Conservation (phyloP, 176 grass and related monocot species). For the Bothriochloa decipiens region DNA sequence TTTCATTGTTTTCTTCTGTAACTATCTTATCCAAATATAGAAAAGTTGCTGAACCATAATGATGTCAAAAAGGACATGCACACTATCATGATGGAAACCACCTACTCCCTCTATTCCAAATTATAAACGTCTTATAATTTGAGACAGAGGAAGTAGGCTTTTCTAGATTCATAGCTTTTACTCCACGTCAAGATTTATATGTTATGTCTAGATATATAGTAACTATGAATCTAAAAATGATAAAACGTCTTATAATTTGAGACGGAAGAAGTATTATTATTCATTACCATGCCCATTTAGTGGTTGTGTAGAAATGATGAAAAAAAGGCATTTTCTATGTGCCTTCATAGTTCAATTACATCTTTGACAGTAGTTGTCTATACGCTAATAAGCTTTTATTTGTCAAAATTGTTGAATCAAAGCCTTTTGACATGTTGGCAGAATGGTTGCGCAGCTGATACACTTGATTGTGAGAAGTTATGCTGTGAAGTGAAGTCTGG, state of each 20-base stretch:
- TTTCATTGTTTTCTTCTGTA: conserved; percentile 2
- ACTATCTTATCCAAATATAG: conserved; percentile 8
- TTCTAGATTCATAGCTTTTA: too few relatives aligned
- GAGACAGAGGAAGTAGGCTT: too few relatives aligned
- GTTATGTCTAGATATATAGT: too few relatives aligned
- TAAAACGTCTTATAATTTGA: too few relatives aligned
- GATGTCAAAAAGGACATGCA: background rate
- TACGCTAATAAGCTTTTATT: conserved; percentile 7
- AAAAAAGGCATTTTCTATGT: background rate
- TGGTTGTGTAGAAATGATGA: background rate
- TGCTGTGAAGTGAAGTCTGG: conserved; percentile 29
- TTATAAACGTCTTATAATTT: too few relatives aligned
- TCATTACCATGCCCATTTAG: background rate
- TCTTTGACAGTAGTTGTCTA: background rate
- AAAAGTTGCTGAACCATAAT: conserved; percentile 4
- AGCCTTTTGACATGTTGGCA: conserved; percentile 15
- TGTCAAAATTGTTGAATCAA: background rate
- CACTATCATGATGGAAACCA: background rate
- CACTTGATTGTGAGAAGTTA: conserved; percentile 12
- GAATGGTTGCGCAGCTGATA: conserved; percentile 15
- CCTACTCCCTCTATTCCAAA: background rate
- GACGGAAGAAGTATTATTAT: background rate
- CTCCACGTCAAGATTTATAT: too few relatives aligned
- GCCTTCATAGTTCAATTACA: background rate
- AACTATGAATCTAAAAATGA: too few relatives aligned